A percentile compares a stretch with the other conserved stretches of the same genome.
These are phyloP conservation scores for Tolypocladium tropicale DNA, from an alignment of 2,329 filamentous ascomycete genomes.

Conservation along the genomic window DNA sequence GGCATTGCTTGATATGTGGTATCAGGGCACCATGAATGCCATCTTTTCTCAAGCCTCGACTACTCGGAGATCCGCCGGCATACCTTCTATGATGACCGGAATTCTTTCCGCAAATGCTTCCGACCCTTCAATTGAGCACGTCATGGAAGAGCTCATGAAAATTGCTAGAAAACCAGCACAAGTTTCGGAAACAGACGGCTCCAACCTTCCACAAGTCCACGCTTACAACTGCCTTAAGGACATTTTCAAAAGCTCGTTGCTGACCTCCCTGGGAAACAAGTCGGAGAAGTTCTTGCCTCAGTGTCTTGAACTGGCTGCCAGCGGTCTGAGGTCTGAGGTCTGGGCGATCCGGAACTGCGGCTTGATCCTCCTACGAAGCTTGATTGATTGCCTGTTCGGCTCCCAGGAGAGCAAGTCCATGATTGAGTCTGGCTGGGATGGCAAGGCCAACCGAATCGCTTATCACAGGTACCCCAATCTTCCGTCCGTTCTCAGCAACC, in stretches of 20 bases:
- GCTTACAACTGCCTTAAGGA: slow-evolving; percentile 90
- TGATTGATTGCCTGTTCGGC: slow-evolving; percentile 71
- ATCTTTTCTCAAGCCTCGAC: slow-evolving; percentile 70
- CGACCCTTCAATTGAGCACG: slow-evolving; percentile 50
- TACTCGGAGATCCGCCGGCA: slow-evolving; percentile 82
- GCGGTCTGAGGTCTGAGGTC: slow-evolving; percentile 67
- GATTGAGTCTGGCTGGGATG: slow-evolving; percentile 54
- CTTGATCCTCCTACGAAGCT: slow-evolving; percentile 74
- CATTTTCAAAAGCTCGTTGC: slow-evolving; percentile 72
- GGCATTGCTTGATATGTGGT: slow-evolving; percentile 56
- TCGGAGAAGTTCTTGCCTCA: slow-evolving; percentile 66
- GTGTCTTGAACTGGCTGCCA: slow-evolving; percentile 69
- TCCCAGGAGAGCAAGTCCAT: slow-evolving; percentile 59
- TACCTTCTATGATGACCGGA: slow-evolving; percentile 77
- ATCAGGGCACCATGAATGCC: slow-evolving; percentile 56
- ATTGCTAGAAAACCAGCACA: slow-evolving; percentile 46
- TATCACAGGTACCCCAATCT: slow-evolving; percentile 61
- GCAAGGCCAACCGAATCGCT: slow-evolving; percentile 53
- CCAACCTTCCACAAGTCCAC: slow-evolving; percentile 80
- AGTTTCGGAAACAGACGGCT: slow-evolving; percentile 47
- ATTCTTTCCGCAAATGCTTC: slow-evolving; percentile 59
- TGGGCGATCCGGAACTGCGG: slow-evolving; percentile 96
- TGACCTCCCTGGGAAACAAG: slow-evolving; percentile 60
- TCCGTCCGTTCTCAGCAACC: slow-evolving; percentile 49
- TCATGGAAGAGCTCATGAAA: slow-evolving; percentile 51